phyloP scores from a whole-genome alignment of 805 yeast genomes.

The Candida yuanshanica region DNA sequence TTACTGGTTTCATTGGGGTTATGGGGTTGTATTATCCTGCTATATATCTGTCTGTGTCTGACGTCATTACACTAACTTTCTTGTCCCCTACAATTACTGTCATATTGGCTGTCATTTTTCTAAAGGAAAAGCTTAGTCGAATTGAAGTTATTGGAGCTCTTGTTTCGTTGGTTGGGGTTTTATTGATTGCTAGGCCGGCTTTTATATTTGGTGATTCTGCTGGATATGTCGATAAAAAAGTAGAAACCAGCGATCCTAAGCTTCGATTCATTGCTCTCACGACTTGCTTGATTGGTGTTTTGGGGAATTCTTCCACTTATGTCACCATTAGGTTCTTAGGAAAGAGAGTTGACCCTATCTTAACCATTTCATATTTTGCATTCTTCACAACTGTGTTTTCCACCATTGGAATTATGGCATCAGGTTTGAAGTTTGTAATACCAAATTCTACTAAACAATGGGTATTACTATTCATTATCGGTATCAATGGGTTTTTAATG shows the following conservation, averaged over 20 bases:
- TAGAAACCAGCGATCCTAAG: conserved; percentile 44
- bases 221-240: conserved; percentile 24
- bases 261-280: conserved; percentile 52
- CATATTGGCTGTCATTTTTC: conserved; percentile 53
- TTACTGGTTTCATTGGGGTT: conserved; percentile 71
- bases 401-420: conserved; percentile 41
- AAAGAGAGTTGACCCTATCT: conserved; percentile 63
- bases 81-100: conserved; percentile 68
- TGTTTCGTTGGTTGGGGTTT: conserved; percentile 63
- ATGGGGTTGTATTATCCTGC: conserved; percentile 67
- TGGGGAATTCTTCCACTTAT: conserved; percentile 59
- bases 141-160: conserved; percentile 61
- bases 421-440: conserved; percentile 47
- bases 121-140: conserved; percentile 55
- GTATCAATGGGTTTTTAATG: conserved; percentile 70
- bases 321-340: conserved; percentile 67
- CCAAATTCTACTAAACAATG: conserved; percentile 60
- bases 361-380: conserved; percentile 71
- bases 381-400: conserved; percentile 51
- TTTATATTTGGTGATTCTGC: conserved; percentile 49
- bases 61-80: conserved; percentile 69
- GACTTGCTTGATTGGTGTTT: conserved; percentile 57
- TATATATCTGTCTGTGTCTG: conserved; percentile 64
- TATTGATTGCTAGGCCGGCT: conserved; percentile 71
- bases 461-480: conserved; percentile 52